Conservation (phyloP, 371 early-diverging fungal genomes). For the Mucor velutinosus region DNA sequence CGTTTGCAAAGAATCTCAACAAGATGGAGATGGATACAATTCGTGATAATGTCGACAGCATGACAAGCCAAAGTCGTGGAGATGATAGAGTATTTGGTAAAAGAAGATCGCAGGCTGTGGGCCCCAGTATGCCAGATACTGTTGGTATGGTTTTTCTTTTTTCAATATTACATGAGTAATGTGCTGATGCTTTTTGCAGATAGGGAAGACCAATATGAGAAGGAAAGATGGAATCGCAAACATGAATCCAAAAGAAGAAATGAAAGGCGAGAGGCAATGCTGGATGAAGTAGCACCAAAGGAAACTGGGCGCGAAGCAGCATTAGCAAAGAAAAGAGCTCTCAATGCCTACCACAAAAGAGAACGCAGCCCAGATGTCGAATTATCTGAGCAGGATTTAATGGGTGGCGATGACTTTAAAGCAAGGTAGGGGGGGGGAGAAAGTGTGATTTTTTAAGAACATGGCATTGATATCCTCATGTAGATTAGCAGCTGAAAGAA, state of each 20-base stretch:
- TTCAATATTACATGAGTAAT: neutral
- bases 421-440: conserved; percentile 26
- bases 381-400: conserved; percentile 71
- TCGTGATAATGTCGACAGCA: conserved; percentile 65
- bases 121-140: conserved; percentile 33
- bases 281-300: conserved; percentile 85
- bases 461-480: neutral
- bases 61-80: conserved; percentile 45
- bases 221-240: conserved; percentile 48
- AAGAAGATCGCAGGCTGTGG: conserved; percentile 30
- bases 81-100: conserved; percentile 16
- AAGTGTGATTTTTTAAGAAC: too few relatives aligned
- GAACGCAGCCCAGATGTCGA: conserved; percentile 78
- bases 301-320: conserved; percentile 79
- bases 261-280: conserved; percentile 60
- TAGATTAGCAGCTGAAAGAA: conserved; percentile 53
- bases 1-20: conserved; percentile 68
- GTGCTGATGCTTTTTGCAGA: conserved; percentile 11
- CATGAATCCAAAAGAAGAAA: conserved; percentile 51
- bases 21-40: conserved; percentile 59
- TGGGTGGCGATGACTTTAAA: conserved; percentile 67
- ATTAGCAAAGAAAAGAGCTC: conserved; percentile 66
- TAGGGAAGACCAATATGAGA: conserved; percentile 63
- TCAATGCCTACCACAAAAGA: conserved; percentile 66
- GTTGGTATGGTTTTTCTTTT: conserved; percentile 1